phyloP scores from a whole-genome alignment of 176 grass and related monocot genomes.

The Phoenix dactylifera region DNA sequence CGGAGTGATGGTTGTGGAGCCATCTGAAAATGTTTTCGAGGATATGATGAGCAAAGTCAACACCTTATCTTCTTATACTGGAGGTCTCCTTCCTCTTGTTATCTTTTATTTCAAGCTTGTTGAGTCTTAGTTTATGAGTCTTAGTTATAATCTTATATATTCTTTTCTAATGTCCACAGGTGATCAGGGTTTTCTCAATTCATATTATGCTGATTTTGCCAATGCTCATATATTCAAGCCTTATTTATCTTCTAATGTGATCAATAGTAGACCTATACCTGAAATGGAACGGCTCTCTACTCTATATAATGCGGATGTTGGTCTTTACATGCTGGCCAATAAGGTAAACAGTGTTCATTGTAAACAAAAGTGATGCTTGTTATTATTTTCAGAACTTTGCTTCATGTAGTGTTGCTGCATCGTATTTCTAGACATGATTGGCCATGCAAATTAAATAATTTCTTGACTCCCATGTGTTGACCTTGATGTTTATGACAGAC shows the following conservation, averaged over 20 bases:
- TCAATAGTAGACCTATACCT: constrained; percentile 54
- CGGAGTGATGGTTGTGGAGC: constrained; percentile 94
- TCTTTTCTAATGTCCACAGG: constrained; percentile 14
- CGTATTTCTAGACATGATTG: too few relatives aligned
- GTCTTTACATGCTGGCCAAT: constrained; percentile 98
- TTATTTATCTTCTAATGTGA: constrained; percentile 27
- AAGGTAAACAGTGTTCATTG: constrained; percentile 38
- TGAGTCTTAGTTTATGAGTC: not conserved
- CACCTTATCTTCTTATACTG: constrained; percentile 76
- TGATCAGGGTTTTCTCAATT: constrained; percentile 65
- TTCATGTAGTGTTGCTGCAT: too few relatives aligned
- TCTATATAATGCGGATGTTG: constrained; percentile 95
- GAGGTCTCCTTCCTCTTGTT: constrained; percentile 29
- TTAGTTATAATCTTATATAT: constrained; percentile 3
- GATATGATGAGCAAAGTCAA: constrained; percentile 85
- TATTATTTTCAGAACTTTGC: too few relatives aligned
- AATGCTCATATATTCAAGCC: constrained; percentile 87
- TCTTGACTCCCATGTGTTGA: too few relatives aligned
- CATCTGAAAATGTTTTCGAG: constrained; percentile 66
- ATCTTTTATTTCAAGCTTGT: not conserved
- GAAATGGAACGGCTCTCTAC: constrained; percentile 81
- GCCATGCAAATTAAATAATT: too few relatives aligned
- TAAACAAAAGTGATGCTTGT: too few relatives aligned
- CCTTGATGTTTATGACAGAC: too few relatives aligned
- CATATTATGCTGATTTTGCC: constrained; percentile 89